These are phyloP conservation scores for Phalaenopsis equestris DNA, from an alignment of 106 monocot species.

Conservation along the genomic window DNA sequence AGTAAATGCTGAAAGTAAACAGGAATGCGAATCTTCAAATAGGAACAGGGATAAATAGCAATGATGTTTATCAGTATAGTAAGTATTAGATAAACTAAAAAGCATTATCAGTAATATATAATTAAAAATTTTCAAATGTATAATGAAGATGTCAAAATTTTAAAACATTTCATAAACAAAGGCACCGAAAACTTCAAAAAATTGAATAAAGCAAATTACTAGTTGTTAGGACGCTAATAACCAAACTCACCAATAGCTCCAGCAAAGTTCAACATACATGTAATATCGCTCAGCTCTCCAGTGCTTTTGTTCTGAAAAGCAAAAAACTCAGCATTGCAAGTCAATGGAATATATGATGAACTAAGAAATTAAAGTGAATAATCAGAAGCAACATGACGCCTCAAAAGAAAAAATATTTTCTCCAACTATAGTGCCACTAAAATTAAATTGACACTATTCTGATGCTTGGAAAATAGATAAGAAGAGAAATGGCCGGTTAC, in stretches of 20 bases:
- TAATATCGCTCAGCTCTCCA: slow-evolving; percentile 86
- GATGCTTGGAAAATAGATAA: too few relatives aligned
- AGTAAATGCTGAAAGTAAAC: too few relatives aligned
- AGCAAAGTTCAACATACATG: slow-evolving; percentile 77
- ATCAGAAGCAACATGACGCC: neutral
- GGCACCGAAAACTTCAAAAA: neutral
- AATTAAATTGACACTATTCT: too few relatives aligned
- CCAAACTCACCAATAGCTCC: slow-evolving; percentile 62
- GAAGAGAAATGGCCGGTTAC: too few relatives aligned
- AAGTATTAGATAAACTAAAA: neutral
- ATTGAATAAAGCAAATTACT: neutral
- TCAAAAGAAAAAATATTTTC: neutral
- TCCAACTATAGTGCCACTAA: too few relatives aligned
- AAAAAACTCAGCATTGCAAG: neutral
- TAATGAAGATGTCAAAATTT: neutral
- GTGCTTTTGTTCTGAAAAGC: slow-evolving; percentile 80
- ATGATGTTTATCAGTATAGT: too few relatives aligned
- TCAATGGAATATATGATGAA: neutral
- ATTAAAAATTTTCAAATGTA: neutral
- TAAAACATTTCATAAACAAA: neutral
- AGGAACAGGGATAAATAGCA: too few relatives aligned
- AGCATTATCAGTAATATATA: neutral
- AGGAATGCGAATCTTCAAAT: too few relatives aligned
- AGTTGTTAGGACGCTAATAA: neutral
- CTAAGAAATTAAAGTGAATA: neutral